A percentile compares a stretch with the other conserved stretches of the same genome.
Conservation (phyloP, 495 filamentous ascomycete species). For the Chaetomium fimeti region DNA sequence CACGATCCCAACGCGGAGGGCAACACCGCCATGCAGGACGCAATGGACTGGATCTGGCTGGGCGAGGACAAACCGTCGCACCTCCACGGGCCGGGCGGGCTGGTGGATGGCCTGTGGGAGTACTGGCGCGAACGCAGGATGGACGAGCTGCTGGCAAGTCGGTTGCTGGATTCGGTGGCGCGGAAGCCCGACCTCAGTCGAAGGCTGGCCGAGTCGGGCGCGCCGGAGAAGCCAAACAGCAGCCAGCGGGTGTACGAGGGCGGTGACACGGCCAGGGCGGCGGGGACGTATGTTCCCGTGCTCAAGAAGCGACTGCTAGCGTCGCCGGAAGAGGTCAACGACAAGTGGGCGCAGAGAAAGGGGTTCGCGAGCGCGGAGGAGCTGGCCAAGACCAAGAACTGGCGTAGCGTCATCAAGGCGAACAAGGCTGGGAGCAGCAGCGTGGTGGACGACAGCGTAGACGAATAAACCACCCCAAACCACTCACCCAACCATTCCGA, state of each 20-base stretch:
- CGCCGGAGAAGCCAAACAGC: slow-evolving; percentile 30
- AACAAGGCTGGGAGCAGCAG: slow-evolving; percentile 29
- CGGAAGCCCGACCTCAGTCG: slow-evolving; percentile 46
- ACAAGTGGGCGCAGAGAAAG: slow-evolving; percentile 70
- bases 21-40: slow-evolving; percentile 44
- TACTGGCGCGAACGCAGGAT: slow-evolving; percentile 82
- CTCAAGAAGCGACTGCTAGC: slow-evolving; percentile 63
- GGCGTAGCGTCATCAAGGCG: slow-evolving; percentile 36
- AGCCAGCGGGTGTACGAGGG: slow-evolving; percentile 70
- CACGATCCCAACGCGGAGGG: slow-evolving; percentile 45
- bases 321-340: slow-evolving; percentile 69
- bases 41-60: slow-evolving; percentile 76
- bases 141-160: slow-evolving; percentile 75
- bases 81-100: slow-evolving; percentile 59
- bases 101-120: slow-evolving; percentile 74
- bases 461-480: neutral
- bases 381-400: slow-evolving; percentile 40
- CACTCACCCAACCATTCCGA: neutral
- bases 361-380: slow-evolving; percentile 53
- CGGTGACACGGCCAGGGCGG: slow-evolving; percentile 55
- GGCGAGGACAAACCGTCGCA: slow-evolving; percentile 54
- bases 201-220: slow-evolving; percentile 16
- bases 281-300: slow-evolving; percentile 70
- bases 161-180: slow-evolving; percentile 62
- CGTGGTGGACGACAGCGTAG: slow-evolving; percentile 21